Percentiles rank a stretch among this genome's conserved stretches.
Evolutionary conservation across 768 basidiomycete genomes (phyloP).

Genomic region (Naganishia vishniacii): DNA sequence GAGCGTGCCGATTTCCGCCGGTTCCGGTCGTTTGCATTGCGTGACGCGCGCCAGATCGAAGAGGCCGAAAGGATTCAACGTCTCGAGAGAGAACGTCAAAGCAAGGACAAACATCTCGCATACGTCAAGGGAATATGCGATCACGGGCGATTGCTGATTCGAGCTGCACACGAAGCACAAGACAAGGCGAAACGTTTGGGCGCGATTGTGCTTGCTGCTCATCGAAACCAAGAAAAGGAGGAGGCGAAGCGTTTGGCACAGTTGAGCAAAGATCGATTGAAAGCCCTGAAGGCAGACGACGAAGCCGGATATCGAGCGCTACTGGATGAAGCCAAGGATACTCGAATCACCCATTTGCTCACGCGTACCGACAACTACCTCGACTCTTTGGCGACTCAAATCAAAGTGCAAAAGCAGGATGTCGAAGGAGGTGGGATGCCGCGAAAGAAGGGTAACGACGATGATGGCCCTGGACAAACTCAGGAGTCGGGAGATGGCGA

Average conservation of each 20-base stretch:
- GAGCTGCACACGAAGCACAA: constrained; percentile 63
- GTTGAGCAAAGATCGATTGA: constrained; percentile 93
- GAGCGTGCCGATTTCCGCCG: constrained; percentile 89
- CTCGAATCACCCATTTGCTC: constrained; percentile 91
- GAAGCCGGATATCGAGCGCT: constrained; percentile 99
- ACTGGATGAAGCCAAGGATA: constrained; percentile 97
- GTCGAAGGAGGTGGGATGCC: constrained; percentile 44
- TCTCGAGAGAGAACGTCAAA: constrained; percentile 81
- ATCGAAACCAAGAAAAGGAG: constrained; percentile 87
- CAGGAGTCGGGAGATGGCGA: constrained; percentile 57
- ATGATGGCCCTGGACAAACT: constrained; percentile 62
- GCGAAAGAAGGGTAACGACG: constrained; percentile 50
- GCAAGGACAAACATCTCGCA: constrained; percentile 93
- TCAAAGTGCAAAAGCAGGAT: constrained; percentile 84
- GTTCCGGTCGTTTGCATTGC: constrained; percentile 72
- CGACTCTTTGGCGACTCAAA: constrained; percentile 89
- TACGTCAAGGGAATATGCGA: constrained; percentile 78
- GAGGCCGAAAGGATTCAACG: constrained; percentile 85
- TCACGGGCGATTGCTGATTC: constrained; percentile 68
- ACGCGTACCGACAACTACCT: constrained; percentile 91
- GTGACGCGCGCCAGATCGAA: constrained; percentile 85
- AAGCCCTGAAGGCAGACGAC: constrained; percentile 93
- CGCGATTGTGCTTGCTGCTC: constrained; percentile 73
- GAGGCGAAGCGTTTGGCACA: constrained; percentile 95
- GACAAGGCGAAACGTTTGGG: constrained; percentile 62